phyloP scores from a whole-genome alignment of 805 yeast species.

The Candida caryicola region DNA sequence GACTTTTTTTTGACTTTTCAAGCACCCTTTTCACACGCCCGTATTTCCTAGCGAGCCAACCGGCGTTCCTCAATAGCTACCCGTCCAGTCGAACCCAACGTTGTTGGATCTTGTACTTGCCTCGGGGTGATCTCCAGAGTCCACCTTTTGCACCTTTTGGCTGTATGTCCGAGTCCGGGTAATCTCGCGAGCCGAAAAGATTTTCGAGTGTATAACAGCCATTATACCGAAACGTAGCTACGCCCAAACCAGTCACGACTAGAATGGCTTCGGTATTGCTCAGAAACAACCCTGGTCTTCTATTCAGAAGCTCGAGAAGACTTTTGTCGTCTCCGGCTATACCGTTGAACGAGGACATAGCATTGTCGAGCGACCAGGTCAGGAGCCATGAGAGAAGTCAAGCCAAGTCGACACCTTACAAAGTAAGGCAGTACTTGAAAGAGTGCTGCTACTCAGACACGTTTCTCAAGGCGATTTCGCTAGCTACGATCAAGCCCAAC shows the following conservation, averaged over 20 bases:
- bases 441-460: slow-evolving; percentile 1
- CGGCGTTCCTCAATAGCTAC: no score
- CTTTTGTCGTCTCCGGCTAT: slow-evolving; percentile 11
- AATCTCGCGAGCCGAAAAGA: neutral
- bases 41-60: no score
- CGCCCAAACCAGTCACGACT: no score
- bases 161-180: neutral
- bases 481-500: neutral
- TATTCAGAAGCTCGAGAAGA: slow-evolving; percentile 7
- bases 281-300: no score
- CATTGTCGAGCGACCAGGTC: neutral
- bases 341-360: slow-evolving; percentile 11
- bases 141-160: no score
- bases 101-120: no score
- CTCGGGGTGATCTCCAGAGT: no score
- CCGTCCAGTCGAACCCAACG: no score
- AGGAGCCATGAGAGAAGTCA: neutral
- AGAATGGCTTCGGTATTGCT: no score
- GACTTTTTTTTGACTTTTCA: no score
- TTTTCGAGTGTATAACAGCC: neutral
- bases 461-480: neutral
- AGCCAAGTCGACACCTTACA: neutral
- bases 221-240: no score
- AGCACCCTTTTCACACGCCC: no score
- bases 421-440: neutral